These are phyloP conservation scores for Wolfiporia cocos DNA, from an alignment of 1,284 basidiomycete genomes.

Conservation along the genomic window DNA sequence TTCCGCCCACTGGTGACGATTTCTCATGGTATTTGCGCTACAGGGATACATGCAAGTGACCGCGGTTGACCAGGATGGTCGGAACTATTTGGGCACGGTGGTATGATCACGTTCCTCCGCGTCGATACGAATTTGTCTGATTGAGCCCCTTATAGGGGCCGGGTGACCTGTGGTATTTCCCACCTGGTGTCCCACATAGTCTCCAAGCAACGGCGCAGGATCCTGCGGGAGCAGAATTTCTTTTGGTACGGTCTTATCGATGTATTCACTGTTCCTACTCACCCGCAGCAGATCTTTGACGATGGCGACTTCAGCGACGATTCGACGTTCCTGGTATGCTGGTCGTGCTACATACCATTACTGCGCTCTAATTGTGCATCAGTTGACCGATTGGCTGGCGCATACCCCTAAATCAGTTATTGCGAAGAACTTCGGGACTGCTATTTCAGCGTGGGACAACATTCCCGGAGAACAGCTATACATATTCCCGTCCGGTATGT, in stretches of 20 bases:
- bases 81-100: conserved; percentile 54
- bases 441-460: conserved; percentile 46
- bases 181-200: conserved; percentile 48
- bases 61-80: conserved; percentile 53
- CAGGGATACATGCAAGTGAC: conserved; percentile 62
- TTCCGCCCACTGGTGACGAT: no score
- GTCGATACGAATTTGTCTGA: background rate
- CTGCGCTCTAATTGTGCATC: conserved; percentile 7
- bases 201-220: conserved; percentile 56
- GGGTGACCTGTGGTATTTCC: conserved; percentile 59
- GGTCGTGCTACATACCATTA: background rate
- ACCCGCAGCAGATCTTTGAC: conserved; percentile 46
- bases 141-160: conserved; percentile 18
- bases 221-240: conserved; percentile 59
- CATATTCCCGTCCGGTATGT: conserved; percentile 56
- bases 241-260: conserved; percentile 42
- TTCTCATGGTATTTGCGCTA: background rate
- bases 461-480: conserved; percentile 57
- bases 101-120: conserved; percentile 9
- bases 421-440: conserved; percentile 63
- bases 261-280: background rate
- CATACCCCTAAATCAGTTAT: conserved; percentile 61
- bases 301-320: conserved; percentile 63
- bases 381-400: conserved; percentile 61
- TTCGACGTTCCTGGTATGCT: conserved; percentile 52